These are phyloP conservation scores for Leccinum truebloodii DNA, from an alignment of 768 basidiomycete genomes.

Conservation along the genomic window DNA sequence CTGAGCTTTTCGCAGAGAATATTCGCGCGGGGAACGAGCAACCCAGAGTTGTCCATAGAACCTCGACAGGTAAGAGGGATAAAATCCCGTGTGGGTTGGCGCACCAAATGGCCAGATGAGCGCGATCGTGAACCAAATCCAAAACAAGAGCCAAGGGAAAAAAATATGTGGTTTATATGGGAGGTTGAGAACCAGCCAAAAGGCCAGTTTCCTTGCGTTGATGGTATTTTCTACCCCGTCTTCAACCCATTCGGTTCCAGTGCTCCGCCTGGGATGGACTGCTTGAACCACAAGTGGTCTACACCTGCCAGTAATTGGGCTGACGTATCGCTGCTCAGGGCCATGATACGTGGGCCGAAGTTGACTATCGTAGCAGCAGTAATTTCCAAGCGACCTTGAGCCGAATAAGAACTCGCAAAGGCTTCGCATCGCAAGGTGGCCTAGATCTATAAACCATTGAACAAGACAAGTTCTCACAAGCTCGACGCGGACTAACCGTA, in stretches of 20 bases:
- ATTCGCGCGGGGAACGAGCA: conserved; percentile 24
- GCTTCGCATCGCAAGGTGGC: background rate
- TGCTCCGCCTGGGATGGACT: conserved; percentile 11
- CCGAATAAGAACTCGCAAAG: background rate
- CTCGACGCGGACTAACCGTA: conserved; percentile 3
- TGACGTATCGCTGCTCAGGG: conserved; percentile 23
- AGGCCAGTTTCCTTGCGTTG: conserved; percentile 14
- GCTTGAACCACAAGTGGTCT: conserved; percentile 26
- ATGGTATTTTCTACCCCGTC: background rate
- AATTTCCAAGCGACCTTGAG: background rate
- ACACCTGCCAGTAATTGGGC: conserved; percentile 25
- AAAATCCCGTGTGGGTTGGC: conserved; percentile 7
- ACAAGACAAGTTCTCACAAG: background rate
- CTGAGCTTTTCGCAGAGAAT: conserved; percentile 15
- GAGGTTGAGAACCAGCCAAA: conserved; percentile 15
- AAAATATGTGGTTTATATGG: background rate
- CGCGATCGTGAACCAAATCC: conserved; percentile 20
- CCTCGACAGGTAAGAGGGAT: conserved; percentile 20
- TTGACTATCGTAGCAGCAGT: conserved; percentile 21
- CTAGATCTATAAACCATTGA: conserved; percentile 1
- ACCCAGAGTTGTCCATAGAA: conserved; percentile 28
- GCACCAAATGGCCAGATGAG: conserved; percentile 19
- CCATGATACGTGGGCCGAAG: conserved; percentile 19
- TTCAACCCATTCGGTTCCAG: background rate
- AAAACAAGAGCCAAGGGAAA: conserved; percentile 17